Conservation (phyloP, 1,284 basidiomycete genomes). For the Vanrija sp. region DNA sequence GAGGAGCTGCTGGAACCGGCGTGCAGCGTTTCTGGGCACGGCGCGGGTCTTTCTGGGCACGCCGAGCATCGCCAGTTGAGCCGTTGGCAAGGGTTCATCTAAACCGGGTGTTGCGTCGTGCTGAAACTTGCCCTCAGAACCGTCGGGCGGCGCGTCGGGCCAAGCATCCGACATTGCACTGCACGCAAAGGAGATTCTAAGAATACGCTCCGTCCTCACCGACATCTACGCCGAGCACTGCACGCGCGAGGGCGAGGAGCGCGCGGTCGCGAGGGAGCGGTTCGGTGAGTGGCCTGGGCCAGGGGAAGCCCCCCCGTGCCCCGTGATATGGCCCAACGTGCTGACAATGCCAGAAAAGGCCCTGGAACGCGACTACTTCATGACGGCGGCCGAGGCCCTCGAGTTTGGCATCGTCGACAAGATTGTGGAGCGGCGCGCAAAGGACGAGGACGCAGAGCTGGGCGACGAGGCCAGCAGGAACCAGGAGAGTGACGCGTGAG, state of each 20-base stretch:
- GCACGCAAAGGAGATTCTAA: conserved; percentile 86
- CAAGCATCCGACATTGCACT: conserved; percentile 92
- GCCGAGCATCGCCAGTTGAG: not conserved
- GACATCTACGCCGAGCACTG: conserved; percentile 69
- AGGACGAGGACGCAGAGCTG: conserved; percentile 17
- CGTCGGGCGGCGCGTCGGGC: conserved; percentile 86
- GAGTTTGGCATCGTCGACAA: conserved; percentile 87
- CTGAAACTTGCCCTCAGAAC: conserved; percentile 57
- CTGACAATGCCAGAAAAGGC: conserved; percentile 58
- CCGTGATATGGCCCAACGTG: conserved; percentile 1
- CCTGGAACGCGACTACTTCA: conserved; percentile 88
- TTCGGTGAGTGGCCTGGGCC: conserved; percentile 61
- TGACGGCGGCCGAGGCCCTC: conserved; percentile 83
- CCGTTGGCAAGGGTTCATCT: not conserved
- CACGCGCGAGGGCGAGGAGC: conserved; percentile 60
- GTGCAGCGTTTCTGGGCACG: not conserved
- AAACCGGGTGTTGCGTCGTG: too few species aligned
- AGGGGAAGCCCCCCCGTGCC: not conserved
- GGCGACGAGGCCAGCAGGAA: conserved; percentile 4
- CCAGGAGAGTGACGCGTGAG: not conserved
- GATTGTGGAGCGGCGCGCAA: conserved; percentile 60
- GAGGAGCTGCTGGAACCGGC: too few species aligned
- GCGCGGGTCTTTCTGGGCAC: not conserved
- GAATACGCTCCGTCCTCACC: conserved; percentile 74
- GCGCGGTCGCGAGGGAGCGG: conserved; percentile 62